Conservation (phyloP, 2,329 filamentous ascomycete species). For the Chlorencoelia australis region DNA sequence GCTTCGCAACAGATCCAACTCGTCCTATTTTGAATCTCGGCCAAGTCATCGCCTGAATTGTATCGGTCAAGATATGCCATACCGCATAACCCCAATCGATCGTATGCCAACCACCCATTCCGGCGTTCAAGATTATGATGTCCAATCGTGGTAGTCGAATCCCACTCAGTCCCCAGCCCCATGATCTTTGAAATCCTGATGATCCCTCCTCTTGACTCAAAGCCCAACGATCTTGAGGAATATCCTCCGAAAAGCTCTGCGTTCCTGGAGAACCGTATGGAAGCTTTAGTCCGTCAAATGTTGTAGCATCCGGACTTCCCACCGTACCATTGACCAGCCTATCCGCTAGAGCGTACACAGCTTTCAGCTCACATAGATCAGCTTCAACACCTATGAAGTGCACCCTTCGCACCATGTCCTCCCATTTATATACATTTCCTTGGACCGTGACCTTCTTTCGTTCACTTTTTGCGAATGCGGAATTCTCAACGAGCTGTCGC, state of each 20-base stretch:
- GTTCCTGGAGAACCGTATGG: slow-evolving; percentile 26
- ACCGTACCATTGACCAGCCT: slow-evolving; percentile 25
- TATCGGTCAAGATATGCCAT: slow-evolving; percentile 43
- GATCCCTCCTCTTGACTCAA: slow-evolving; percentile 41
- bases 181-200: slow-evolving; percentile 36
- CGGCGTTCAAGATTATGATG: slow-evolving; percentile 74
- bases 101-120: slow-evolving; percentile 78
- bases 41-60: slow-evolving; percentile 61
- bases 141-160: slow-evolving; percentile 62
- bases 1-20: slow-evolving; percentile 42
- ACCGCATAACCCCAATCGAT: slow-evolving; percentile 57
- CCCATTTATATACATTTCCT: slow-evolving; percentile 37
- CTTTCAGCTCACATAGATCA: slow-evolving; percentile 49
- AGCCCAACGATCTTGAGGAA: slow-evolving; percentile 24
- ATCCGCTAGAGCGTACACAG: slow-evolving; percentile 31
- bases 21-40: slow-evolving; percentile 63
- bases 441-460: slow-evolving; percentile 42
- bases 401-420: slow-evolving; percentile 38
- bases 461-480: slow-evolving; percentile 40
- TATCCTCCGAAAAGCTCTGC: slow-evolving; percentile 16
- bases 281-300: slow-evolving; percentile 22
- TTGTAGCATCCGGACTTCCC: slow-evolving; percentile 26
- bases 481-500: slow-evolving; percentile 31
- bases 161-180: slow-evolving; percentile 28
- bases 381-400: slow-evolving; percentile 49